Percentiles rank a stretch among this genome's conserved stretches.
Conservation (phyloP, 257 asterid species). For the Solanum rostratum region DNA sequence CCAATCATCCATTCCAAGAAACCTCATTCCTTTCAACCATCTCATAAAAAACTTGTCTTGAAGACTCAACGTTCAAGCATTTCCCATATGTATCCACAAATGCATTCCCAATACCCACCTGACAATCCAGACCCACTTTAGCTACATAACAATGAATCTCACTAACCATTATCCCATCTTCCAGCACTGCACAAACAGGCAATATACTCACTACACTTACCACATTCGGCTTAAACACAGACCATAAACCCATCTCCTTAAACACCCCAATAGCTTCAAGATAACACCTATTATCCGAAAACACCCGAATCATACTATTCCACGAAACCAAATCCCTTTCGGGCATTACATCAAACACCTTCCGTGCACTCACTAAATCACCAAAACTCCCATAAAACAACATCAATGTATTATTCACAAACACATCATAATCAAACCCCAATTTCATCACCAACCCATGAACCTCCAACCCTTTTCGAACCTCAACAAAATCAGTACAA, state of each 20-base stretch:
- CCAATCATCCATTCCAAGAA: constrained; percentile 59
- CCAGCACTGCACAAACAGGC: constrained; percentile 40
- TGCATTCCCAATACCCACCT: constrained; percentile 43
- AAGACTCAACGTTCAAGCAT: constrained; percentile 36
- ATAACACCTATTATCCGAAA: constrained; percentile 19
- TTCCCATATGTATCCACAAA: constrained; percentile 64
- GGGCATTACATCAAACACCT: constrained; percentile 55
- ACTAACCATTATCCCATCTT: constrained; percentile 26
- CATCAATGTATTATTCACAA: constrained; percentile 53
- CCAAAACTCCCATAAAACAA: constrained; percentile 50
- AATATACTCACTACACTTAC: constrained; percentile 48
- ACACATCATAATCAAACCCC: constrained; percentile 38
- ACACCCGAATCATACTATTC: constrained; percentile 48
- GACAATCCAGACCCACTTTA: constrained; percentile 45
- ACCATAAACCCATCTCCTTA: constrained; percentile 22
- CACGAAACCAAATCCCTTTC: constrained; percentile 55
- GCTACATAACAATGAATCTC: constrained; percentile 37
- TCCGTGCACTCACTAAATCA: constrained; percentile 18
- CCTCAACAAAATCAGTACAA: constrained; percentile 37
- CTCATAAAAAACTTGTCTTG: constrained; percentile 30
- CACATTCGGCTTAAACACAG: constrained; percentile 36
- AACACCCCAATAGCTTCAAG: constrained; percentile 31
- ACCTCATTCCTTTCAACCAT: constrained; percentile 51
- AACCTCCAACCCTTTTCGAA: constrained; percentile 50
- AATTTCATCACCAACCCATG: constrained; percentile 48